Base-by-base conservation (phyloP, 2,329 filamentous ascomycete genomes). In the Endoconidiophora polonica region DNA sequence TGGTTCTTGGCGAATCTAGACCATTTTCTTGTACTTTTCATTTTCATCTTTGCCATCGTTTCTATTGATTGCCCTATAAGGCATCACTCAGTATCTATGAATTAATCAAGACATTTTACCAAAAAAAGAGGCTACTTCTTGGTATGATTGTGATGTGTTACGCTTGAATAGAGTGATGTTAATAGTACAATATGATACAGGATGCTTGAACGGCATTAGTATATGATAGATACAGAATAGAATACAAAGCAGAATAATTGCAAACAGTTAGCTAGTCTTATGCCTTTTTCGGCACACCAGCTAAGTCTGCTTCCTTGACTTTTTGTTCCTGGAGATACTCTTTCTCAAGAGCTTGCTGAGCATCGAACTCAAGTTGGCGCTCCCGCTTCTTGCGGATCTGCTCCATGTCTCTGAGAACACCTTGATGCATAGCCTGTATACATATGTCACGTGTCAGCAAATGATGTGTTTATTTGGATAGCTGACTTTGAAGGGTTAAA, bases 391-490 rank as follows among this genome's bases (percentile, higher is more conserved):
- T 63, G 43, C 84, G 79, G 63, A 94, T 88, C 61, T 93, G 86
- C 61, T 96, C 90, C 72, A 95, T 83, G 61, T 98, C 91, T 56
- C 90, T 84, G 56, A 96, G 70, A 40, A 98, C 91, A 42, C 91
- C 91, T 57, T 83, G 77, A 61, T 98, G 91, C 91, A 98, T 98
- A 52, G 86, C 84, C 91, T 90, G 33, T 9, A 18, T 23, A 20
- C 5, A 36, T 18, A 18, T 18, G 16, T 18, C 16, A 18, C 16
- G 16, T 18, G 10, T 38, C 6, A 29, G 22, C 26, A 2, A 23
- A 20, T 18, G 18, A 23, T 14, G 29, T 36, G 44, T 22, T 18
- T 44, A 12, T 24, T 12, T n/a, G n/a, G 18, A 6, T 5, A 16
- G 14, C 2, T 6, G 6, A 18, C 14, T 22, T 23, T 36, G 23